Evolutionary conservation across 768 basidiomycete genomes (phyloP), one percentile per base, ranked within the genome.

Genomic region (Brasilioporus rufonigricans): DNA sequence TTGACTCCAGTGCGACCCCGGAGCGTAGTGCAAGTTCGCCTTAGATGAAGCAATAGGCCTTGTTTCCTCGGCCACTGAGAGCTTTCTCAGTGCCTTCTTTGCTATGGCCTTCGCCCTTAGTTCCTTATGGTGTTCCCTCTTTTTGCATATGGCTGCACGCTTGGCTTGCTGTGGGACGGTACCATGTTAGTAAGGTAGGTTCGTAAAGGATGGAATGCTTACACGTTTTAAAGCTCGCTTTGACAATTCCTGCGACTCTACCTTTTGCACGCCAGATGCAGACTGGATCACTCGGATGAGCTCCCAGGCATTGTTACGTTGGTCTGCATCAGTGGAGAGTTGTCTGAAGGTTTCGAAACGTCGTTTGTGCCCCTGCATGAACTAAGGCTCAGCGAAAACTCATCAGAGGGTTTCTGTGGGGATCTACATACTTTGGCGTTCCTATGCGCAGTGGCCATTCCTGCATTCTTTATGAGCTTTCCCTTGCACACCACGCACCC

Each of bases 401-500:
- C 4, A 31, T 33, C 16, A 0, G 45, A 57, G 14, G 33, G 36
- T 18, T 33, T 32, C 19, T 1, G n/a, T 21, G 33, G 32, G 27
- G 56, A 48, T 65, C 62, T 70, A 80, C 84, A 71, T 78, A 82
- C 90, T 70, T 79, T 82, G 32, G 89, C 87, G 11, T 72, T 73
- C 54, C 73, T 75, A 67, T 92, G 90, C 14, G 79, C 69, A 53
- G 76, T 71, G 33, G 79, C 73, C 82, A 86, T 83, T 47, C 74
- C 75, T 10, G 59, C 49, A 44, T 79, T 78, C 65, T 89, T 89
- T 38, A 92, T 75, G n/a, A 77, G 64, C 65, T 89, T 92, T 36
- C 83, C 84, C 12, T 86, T 88, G 68, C 90, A 92, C 6, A 87
- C 64, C 9, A 84, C 75, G 65, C 90, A 91, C 10, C 76, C 78